Base-by-base conservation (phyloP, 2,329 filamentous ascomycete species). In the Diaporthe citrichinensis region DNA sequence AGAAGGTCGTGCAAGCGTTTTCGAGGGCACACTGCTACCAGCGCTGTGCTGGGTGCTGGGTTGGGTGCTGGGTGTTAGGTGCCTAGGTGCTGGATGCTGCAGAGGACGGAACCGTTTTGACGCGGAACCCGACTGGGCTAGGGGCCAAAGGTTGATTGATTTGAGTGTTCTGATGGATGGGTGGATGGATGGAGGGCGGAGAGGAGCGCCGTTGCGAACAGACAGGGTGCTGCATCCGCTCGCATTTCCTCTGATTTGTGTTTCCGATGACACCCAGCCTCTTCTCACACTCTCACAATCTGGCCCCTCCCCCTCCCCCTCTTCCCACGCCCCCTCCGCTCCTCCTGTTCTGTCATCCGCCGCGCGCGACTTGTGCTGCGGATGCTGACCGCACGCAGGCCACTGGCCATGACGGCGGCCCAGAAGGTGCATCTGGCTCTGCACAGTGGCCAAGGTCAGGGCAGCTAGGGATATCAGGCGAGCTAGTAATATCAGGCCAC, bases 401-500 rank as follows among this genome's bases (percentile, higher is more conserved):
- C 62, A n/a, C 9, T 46, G 46, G 46, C 62, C 62, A 39, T 53
- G 15, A 39, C 53, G 62, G 23, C 62, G 62, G 62, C 31, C 46
- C 44, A 68, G 31, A 49, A 49, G 31, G 14, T 68, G 62, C 44
- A 31, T 68, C 62, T 53, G 20, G 62, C 31, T 51, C 62, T 68
- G 44, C 62, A 68, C 44, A 23, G 12, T 25, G 14, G 44, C 62
- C 62, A 68, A 53, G 62, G 62, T 68, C 44, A 68, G 65, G 65
- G 65, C 65, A 68, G 65, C 65, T 53, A 41, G 46, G 31, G 46
- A 53, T 53, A 53, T 41, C 46, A 68, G 65, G 65, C 65, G 65
- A 53, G 65, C 65, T 53, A 53, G 46, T 68, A 53, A 68, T 68
- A 74, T 74, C 72, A 74, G 72, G 72, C 72, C 72, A 74, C 72